phyloP scores from a whole-genome alignment of 495 filamentous ascomycete species.

The Hyaloscypha finlandica region DNA sequence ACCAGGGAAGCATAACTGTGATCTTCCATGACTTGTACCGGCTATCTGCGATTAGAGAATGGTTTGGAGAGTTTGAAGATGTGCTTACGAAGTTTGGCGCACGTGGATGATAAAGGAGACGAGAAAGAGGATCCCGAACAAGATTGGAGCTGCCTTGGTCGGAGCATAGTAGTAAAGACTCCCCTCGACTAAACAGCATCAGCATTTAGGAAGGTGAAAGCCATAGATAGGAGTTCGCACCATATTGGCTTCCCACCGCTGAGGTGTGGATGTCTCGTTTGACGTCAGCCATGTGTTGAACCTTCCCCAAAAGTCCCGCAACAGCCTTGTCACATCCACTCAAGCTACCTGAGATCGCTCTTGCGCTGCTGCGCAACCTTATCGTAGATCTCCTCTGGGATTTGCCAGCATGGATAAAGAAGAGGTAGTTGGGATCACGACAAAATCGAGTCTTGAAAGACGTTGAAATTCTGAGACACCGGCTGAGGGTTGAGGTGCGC shows the following conservation, averaged over 20 bases:
- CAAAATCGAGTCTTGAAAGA: neutral
- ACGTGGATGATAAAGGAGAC: constrained; percentile 57
- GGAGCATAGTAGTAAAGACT: constrained; percentile 72
- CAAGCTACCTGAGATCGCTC: too few species aligned
- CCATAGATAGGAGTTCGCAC: neutral
- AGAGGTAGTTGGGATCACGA: neutral
- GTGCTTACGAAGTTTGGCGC: constrained; percentile 61
- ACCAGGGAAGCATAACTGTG: constrained; percentile 54
- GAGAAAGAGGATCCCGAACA: constrained; percentile 64
- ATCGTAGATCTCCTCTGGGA: too few species aligned
- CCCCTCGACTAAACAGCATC: constrained; percentile 36
- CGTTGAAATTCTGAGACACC: neutral
- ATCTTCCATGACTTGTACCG: constrained; percentile 50
- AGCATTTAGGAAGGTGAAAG: neutral
- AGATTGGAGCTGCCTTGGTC: constrained; percentile 67
- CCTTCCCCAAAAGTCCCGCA: neutral
- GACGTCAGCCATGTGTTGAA: neutral
- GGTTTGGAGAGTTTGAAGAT: neutral
- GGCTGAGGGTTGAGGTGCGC: neutral
- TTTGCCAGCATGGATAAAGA: neutral
- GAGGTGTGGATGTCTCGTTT: neutral
- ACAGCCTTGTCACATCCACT: neutral
- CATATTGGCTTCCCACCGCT: constrained; percentile 3
- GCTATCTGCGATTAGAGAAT: constrained; percentile 22
- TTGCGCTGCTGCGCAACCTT: too few species aligned